phyloP scores from a whole-genome alignment of 768 basidiomycete species.

The Hydnomerulius pinastri region DNA sequence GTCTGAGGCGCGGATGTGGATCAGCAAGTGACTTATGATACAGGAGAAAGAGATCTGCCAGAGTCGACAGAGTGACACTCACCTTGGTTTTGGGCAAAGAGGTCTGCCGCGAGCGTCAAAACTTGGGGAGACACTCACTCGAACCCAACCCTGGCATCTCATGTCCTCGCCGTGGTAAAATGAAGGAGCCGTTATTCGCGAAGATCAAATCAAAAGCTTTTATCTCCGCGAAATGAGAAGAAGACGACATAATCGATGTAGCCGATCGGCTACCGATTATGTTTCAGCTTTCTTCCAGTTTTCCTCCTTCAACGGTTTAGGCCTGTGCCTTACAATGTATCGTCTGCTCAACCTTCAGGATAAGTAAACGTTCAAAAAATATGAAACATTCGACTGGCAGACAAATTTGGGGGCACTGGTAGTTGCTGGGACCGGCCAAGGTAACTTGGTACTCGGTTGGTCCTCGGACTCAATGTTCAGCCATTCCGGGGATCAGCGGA shows the following conservation, averaged over 20 bases:
- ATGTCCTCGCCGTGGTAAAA: constrained; percentile 17
- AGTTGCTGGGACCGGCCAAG: no score
- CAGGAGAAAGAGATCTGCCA: background rate
- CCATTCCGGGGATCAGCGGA: no score
- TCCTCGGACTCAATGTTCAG: no score
- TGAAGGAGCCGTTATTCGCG: constrained; percentile 1
- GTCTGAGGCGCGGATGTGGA: background rate
- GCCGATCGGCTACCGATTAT: constrained; percentile 12
- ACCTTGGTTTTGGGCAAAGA: constrained; percentile 12
- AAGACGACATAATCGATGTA: background rate
- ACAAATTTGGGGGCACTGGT: no score
- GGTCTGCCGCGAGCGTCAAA: constrained; percentile 4
- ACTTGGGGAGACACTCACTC: background rate
- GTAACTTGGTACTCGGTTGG: no score
- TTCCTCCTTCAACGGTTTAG: background rate
- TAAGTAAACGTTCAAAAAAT: background rate
- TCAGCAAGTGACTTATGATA: constrained; percentile 7
- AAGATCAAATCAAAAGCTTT: constrained; percentile 2
- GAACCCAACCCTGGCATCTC: background rate
- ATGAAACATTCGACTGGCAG: no score
- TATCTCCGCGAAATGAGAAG: constrained; percentile 29
- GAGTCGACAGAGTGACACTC: background rate
- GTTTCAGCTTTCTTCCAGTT: background rate
- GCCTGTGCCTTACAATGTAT: background rate
- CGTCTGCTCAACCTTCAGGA: background rate